Percentiles rank a stretch among this genome's conserved stretches.
phyloP scores from a whole-genome alignment of 2,329 filamentous ascomycete genomes.

The Aureobasidium namibiae region DNA sequence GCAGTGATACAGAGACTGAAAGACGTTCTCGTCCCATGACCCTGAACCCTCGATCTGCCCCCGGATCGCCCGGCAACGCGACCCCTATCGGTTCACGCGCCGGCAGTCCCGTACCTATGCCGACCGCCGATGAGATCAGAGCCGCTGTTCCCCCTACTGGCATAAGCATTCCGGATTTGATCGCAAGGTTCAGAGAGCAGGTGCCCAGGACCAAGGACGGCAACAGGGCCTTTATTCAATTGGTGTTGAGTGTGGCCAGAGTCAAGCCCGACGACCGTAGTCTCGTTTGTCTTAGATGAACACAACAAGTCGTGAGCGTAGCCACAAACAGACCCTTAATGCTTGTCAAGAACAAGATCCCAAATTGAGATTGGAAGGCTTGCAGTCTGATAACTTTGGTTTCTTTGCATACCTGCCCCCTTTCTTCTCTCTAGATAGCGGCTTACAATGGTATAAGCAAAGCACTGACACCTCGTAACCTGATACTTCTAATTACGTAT shows the following conservation, averaged over 20 bases:
- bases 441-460: not conserved
- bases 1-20: conserved; percentile 61
- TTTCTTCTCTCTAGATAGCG: not conserved
- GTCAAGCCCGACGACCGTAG: not conserved
- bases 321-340: not conserved
- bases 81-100: conserved; percentile 26
- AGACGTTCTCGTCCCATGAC: conserved; percentile 53
- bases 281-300: not conserved
- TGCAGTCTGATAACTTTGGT: not conserved
- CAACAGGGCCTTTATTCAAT: conserved; percentile 33
- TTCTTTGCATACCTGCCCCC: not conserved
- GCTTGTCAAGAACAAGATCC: not conserved
- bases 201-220: conserved; percentile 30
- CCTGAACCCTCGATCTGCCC: conserved; percentile 27
- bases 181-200: conserved; percentile 33
- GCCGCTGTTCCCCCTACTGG: conserved; percentile 36
- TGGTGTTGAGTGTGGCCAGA: conserved; percentile 32
- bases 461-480: not conserved
- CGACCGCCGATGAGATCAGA: conserved; percentile 37
- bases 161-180: conserved; percentile 34
- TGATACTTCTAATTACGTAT: no score
- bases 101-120: conserved; percentile 29
- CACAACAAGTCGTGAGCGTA: not conserved
- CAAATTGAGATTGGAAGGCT: not conserved
- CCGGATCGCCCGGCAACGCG: conserved; percentile 29